Evolutionary conservation across 2,329 filamentous ascomycete genomes (phyloP).

Genomic region (Exophiala mesophila): DNA sequence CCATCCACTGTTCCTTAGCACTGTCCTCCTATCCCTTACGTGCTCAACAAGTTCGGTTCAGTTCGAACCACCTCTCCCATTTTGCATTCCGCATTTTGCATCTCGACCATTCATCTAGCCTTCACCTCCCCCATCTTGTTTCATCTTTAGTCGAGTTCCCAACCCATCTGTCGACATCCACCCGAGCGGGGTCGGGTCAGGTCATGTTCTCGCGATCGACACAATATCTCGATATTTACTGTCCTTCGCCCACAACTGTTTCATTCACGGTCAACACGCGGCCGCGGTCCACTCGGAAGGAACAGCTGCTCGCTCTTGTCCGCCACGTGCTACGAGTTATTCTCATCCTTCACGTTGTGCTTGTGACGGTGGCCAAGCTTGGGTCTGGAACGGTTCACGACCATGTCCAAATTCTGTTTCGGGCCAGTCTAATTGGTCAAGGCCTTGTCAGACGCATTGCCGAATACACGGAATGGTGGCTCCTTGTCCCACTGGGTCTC

Average conservation of each 20-base stretch:
- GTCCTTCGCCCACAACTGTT: conserved; percentile 81
- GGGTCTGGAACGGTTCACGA: conserved; percentile 30
- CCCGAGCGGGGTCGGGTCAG: too few relatives aligned
- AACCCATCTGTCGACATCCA: too few relatives aligned
- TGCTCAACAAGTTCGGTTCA: too few relatives aligned
- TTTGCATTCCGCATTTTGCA: too few relatives aligned
- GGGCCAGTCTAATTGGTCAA: conserved; percentile 23
- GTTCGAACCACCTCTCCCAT: too few relatives aligned
- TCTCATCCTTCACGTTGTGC: conserved; percentile 38
- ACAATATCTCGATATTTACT: conserved; percentile 53
- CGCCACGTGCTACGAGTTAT: conserved; percentile 43
- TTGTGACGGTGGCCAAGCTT: conserved; percentile 34
- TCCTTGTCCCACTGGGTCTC: conserved; percentile 36
- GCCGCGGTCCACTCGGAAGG: conserved; percentile 46
- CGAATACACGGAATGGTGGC: conserved; percentile 39
- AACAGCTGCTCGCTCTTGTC: conserved; percentile 39
- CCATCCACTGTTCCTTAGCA: too few relatives aligned
- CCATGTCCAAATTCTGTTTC: conserved; percentile 32
- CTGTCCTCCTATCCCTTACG: too few relatives aligned
- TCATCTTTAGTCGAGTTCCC: too few relatives aligned
- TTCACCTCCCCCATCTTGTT: too few relatives aligned
- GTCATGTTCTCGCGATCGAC: conserved; percentile 12
- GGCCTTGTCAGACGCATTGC: conserved; percentile 30
- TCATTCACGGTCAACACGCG: conserved; percentile 87
- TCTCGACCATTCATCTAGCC: too few relatives aligned